These are phyloP conservation scores for Penicillium sp. DNA, from an alignment of 2,329 filamentous ascomycete genomes.

Conservation along the genomic window DNA sequence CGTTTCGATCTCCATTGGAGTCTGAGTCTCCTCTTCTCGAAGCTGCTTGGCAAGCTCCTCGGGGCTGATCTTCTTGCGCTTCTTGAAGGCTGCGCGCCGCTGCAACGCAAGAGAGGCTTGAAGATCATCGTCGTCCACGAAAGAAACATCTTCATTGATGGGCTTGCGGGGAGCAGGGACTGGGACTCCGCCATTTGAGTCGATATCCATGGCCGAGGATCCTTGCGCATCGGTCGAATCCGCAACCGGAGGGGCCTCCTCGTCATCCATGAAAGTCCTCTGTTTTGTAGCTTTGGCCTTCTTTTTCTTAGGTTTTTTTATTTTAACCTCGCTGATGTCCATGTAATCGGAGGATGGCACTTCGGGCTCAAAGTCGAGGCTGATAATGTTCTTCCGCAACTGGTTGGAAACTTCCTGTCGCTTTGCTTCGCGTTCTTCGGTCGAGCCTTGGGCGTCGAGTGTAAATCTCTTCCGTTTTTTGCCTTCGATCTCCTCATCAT, in stretches of 20 bases:
- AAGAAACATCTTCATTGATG: slow-evolving; percentile 56
- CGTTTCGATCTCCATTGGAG: slow-evolving; percentile 52
- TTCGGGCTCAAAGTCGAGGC: slow-evolving; percentile 62
- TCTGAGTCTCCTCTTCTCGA: slow-evolving; percentile 50
- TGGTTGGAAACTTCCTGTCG: slow-evolving; percentile 49
- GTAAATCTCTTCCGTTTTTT: slow-evolving; percentile 86
- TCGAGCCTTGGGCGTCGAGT: slow-evolving; percentile 67
- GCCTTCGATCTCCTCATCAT: slow-evolving; percentile 88
- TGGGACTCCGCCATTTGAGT: slow-evolving; percentile 44
- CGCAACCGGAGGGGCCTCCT: slow-evolving; percentile 44
- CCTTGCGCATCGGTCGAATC: slow-evolving; percentile 36
- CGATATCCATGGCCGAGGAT: slow-evolving; percentile 62
- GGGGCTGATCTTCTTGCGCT: slow-evolving; percentile 75
- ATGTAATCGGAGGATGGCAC: slow-evolving; percentile 75
- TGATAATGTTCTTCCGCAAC: slow-evolving; percentile 61
- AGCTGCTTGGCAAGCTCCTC: slow-evolving; percentile 81
- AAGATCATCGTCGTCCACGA: slow-evolving; percentile 86
- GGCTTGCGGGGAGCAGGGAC: slow-evolving; percentile 50
- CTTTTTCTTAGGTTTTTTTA: slow-evolving; percentile 85
- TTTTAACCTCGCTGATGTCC: slow-evolving; percentile 74
- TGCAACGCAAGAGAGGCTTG: slow-evolving; percentile 79
- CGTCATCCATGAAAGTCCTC: slow-evolving; percentile 53
- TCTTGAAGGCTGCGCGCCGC: slow-evolving; percentile 74
- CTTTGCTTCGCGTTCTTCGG: slow-evolving; percentile 51
- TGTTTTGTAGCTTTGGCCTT: slow-evolving; percentile 68